Evolutionary conservation across 2,329 filamentous ascomycete species (phyloP), one percentile per base, ranked within the genome.

Genomic region (Exophiala xenobiotica): DNA sequence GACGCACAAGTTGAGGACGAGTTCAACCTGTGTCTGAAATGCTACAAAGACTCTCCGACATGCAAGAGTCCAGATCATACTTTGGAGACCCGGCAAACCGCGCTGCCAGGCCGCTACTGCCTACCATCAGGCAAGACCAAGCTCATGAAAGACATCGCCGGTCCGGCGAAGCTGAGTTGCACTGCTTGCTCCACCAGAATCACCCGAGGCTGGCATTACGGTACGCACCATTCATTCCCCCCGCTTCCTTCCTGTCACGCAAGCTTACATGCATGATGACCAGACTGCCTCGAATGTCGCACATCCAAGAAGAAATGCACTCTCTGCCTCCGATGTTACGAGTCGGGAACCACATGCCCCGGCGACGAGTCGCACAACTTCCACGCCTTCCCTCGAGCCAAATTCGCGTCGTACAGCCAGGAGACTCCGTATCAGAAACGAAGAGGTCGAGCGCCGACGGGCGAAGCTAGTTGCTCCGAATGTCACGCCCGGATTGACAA

Each of bases 211-310:
- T 35, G 31, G 31, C 31, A 35, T 14, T 35, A 35, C 31, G 31
- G 31, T 35, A 35, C 4, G 31, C 26, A 27, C 12, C 26, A 27
- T 12, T 27, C 24, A 6, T 27, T 35, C n/a, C 18, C 31, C 12
- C 6, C 12, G 27, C 27, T 31, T 4, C 4, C 14, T 3, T 12
- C 11, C 27, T 4, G 11, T 14, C 2, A 35, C 31, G 18, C 31
- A 9, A 27, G n/a, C n/a, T n/a, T n/a, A n/a, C n/a, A n/a, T 27
- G 12, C 26, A 27, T 12, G 12, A 6, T 27, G 12, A 4, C 12
- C 31, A 35, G 31, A 35, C 31, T 35, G 31, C 18, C 31, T 35
- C n/a, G 31, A 35, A 35, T 35, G 31, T 16, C 31, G 31, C 31
- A 35, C n/a, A 16, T 3, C 31, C 31, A 35, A 35, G 31, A 16